phyloP scores from a whole-genome alignment of 352 stramenopile genomes.

The Pythium monospermum region DNA sequence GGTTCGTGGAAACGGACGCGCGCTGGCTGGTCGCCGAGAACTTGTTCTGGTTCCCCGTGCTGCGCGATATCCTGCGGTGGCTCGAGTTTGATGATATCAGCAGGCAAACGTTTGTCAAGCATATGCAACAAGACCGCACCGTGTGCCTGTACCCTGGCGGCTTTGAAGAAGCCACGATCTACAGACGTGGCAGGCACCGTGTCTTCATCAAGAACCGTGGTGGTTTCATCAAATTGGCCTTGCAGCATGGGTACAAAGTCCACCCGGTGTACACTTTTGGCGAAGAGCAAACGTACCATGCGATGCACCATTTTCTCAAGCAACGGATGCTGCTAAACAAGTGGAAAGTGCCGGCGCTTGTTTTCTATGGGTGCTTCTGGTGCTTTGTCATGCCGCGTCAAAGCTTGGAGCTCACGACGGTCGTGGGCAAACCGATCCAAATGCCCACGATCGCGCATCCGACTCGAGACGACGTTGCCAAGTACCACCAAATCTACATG shows the following conservation, averaged over 20 bases:
- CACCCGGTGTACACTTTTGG: conserved; percentile 91
- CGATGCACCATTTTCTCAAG: conserved; percentile 77
- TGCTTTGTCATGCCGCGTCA: conserved; percentile 84
- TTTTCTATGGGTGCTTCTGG: conserved; percentile 63
- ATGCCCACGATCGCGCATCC: conserved; percentile 85
- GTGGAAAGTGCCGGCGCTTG: conserved; percentile 76
- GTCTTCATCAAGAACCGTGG: conserved; percentile 89
- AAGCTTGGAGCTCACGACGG: conserved; percentile 79
- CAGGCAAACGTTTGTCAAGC: conserved; percentile 40
- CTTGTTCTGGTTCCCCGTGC: conserved; percentile 63
- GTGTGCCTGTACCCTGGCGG: conserved; percentile 86
- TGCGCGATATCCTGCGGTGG: conserved; percentile 70
- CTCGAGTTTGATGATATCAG: conserved; percentile 49
- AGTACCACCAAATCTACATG: conserved; percentile 90
- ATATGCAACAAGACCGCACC: conserved; percentile 58
- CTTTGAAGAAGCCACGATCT: conserved; percentile 93
- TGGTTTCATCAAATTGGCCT: conserved; percentile 92
- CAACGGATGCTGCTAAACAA: conserved; percentile 78
- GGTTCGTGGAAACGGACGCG: conserved; percentile 39
- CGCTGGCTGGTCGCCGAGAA: conserved; percentile 64
- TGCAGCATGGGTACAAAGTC: conserved; percentile 89
- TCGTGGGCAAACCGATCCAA: conserved; percentile 83
- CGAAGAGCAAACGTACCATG: conserved; percentile 84
- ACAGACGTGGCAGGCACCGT: conserved; percentile 68
- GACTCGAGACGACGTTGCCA: conserved; percentile 78